Conservation (phyloP, 176 grass and related monocot species). For the Guadua angustifolia region DNA sequence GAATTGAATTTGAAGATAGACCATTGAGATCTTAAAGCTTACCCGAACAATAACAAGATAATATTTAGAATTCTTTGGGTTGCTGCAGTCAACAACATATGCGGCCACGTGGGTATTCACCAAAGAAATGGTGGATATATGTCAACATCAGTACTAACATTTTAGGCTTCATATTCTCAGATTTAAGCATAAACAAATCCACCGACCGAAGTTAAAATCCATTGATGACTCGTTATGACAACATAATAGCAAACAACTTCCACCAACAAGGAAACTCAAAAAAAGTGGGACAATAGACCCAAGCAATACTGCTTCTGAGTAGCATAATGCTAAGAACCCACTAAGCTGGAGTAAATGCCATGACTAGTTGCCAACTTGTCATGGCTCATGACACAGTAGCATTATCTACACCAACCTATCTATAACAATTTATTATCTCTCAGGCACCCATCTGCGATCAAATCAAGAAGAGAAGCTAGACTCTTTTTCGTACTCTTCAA, state of each 20-base stretch:
- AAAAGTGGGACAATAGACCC: background rate
- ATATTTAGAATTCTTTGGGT: slow-evolving; percentile 97
- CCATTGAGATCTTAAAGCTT: slow-evolving; percentile 36
- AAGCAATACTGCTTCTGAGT: background rate
- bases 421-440: background rate
- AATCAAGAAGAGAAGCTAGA: background rate
- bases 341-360: background rate
- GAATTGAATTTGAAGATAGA: slow-evolving; percentile 10
- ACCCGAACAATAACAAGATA: slow-evolving; percentile 96
- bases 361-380: background rate
- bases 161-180: background rate
- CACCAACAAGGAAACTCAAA: background rate
- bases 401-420: background rate
- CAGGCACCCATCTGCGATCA: background rate
- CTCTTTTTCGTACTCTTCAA: background rate
- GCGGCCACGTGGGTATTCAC: slow-evolving; percentile 81
- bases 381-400: slow-evolving; percentile 4
- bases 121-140: slow-evolving; percentile 37
- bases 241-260: slow-evolving; percentile 12
- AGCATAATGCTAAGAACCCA: background rate
- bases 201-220: background rate
- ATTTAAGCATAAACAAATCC: background rate
- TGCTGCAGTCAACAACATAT: slow-evolving; percentile 74
- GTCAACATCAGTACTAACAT: slow-evolving; percentile 24
- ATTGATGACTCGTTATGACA: slow-evolving; percentile 10